Conservation (phyloP, 1,284 basidiomycete genomes). For the Rhodotorula sp. region DNA sequence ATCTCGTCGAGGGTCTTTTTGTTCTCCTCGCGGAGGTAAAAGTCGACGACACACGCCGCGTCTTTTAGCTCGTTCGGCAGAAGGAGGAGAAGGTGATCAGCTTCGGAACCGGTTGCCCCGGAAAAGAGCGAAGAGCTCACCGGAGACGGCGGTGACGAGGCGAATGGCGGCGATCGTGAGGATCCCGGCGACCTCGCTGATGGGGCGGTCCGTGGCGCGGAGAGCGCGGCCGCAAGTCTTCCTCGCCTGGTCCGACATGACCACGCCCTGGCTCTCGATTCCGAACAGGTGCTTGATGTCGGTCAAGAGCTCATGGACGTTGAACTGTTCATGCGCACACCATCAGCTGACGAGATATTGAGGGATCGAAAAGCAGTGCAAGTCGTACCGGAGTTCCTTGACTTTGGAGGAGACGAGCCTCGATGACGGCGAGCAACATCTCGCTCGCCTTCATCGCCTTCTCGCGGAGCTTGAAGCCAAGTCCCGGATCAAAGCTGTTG, state of each 20-base stretch:
- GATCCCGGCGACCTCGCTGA: slow-evolving; percentile 23
- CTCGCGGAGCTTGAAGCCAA: slow-evolving; percentile 36
- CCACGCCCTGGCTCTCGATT: slow-evolving; percentile 1
- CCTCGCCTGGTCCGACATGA: slow-evolving; percentile 13
- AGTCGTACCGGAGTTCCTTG: slow-evolving; percentile 16
- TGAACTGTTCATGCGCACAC: no score
- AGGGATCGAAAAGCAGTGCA: no score
- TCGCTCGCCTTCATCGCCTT: slow-evolving; percentile 16
- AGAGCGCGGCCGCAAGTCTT: slow-evolving; percentile 30
- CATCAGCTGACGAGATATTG: no score
- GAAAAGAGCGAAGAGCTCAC: not conserved
- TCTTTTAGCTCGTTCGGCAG: slow-evolving; percentile 8
- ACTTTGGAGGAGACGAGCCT: slow-evolving; percentile 21
- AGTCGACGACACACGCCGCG: slow-evolving; percentile 33
- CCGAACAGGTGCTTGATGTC: slow-evolving; percentile 11
- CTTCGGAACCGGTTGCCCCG: no score
- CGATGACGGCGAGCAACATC: slow-evolving; percentile 23
- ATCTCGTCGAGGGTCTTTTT: slow-evolving; percentile 11
- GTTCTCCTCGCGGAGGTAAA: slow-evolving; percentile 30
- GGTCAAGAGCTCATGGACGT: slow-evolving; percentile 3
- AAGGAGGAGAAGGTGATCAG: not conserved
- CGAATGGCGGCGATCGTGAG: slow-evolving; percentile 7
- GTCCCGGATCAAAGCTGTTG: slow-evolving; percentile 30
- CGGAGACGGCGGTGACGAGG: slow-evolving; percentile 16
- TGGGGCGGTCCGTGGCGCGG: slow-evolving; percentile 6